phyloP scores from a whole-genome alignment of 176 grass and related monocot genomes.

The Triticum timopheevii region DNA sequence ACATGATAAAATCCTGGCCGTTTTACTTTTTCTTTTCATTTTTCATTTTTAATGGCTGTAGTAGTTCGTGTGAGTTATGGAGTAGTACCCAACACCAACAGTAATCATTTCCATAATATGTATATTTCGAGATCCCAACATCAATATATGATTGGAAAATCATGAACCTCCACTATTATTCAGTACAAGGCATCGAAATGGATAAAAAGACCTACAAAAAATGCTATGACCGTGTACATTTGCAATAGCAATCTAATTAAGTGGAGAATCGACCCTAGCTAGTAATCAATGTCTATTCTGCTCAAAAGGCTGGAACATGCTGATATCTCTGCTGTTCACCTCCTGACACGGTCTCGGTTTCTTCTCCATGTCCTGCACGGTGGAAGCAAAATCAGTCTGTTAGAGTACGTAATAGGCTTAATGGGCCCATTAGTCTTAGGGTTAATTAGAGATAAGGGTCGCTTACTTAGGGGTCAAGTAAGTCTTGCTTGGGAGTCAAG shows the following conservation, averaged over 20 bases:
- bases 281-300: not conserved
- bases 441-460: no score
- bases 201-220: not conserved
- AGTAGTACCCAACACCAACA: not conserved
- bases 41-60: not conserved
- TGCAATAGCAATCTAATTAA: not conserved
- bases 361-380: conserved; percentile 40
- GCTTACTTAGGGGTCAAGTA: no score
- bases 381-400: not conserved
- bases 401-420: no score
- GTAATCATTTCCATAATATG: not conserved
- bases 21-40: not conserved
- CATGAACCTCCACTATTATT: not conserved
- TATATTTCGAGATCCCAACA: not conserved
- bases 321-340: conserved; percentile 39
- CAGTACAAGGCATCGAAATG: not conserved
- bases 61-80: not conserved
- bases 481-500: no score
- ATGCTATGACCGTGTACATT: not conserved
- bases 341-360: conserved; percentile 70
- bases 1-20: no score
- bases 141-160: not conserved
- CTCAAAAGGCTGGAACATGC: conserved; percentile 32
- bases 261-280: not conserved
- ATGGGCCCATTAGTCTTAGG: no score